Evolutionary conservation across 208 protist species (phyloP), one percentile per base, ranked within the genome.

Genomic region (Crithidia acanthocephali): DNA sequence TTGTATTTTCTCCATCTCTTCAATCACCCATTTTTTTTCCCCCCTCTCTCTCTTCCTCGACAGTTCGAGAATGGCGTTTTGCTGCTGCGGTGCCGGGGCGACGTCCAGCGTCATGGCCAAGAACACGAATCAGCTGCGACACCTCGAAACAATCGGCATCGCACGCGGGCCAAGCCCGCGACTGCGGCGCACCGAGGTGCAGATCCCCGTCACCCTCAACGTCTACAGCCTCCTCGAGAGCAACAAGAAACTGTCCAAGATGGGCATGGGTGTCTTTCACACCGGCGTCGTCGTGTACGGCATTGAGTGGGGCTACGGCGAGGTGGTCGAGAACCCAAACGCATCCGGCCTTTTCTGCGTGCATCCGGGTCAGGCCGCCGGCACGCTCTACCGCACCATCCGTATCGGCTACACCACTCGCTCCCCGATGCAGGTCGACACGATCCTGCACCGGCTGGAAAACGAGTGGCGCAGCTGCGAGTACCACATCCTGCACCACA

Each of bases 221-320:
- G 86, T 96, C 8, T 96, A 96, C 68, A 92, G 86, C 68, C 77
- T 96, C 15, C 16, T 91, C 16, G 73, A 83, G 65, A 81, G 64
- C 25, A 95, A 95, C 74, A 83, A 78, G 55, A 80, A 65, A 47
- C 74, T 96, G 16, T 70, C 68, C 15, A 85, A 84, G 79, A 25
- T 96, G 25, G 93, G 93, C 42, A 80, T 97, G 63, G 93, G 93
- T 33, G 80, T 96, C 53, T 97, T 86, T 69, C 93, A 97, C 80
- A 84, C 76, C 20, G 93, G 93, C n/a, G 82, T 97, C 11, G 86
- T 96, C 10, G 79, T 97, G 22, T 97, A 93, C 74, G 93, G 93
- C 61, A 89, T 92, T 48, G 93, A 97, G 78, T 97, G 91, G 91
- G 76, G 86, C 68, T 97, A 92, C 81, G 93, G 93, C 45, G 90